These are phyloP conservation scores for Nevesoporus exiguus DNA, from an alignment of 768 basidiomycete species.

Conservation along the genomic window DNA sequence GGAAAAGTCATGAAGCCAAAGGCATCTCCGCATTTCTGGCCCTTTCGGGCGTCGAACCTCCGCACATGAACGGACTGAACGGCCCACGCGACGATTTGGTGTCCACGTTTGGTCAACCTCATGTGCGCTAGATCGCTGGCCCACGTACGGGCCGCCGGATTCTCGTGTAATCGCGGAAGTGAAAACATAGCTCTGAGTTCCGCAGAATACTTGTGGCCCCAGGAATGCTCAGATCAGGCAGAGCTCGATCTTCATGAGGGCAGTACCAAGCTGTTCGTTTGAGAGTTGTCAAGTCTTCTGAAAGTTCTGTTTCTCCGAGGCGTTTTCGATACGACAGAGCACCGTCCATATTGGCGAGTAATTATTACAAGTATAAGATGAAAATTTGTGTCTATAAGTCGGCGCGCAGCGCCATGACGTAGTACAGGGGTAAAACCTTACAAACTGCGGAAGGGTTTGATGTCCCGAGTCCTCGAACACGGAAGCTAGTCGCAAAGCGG, in stretches of 20 bases:
- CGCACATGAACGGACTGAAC: conserved; percentile 29
- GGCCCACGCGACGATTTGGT: conserved; percentile 18
- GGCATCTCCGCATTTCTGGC: conserved; percentile 28
- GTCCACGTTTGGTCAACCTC: conserved; percentile 15
- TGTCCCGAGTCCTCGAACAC: conserved; percentile 8
- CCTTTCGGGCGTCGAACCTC: conserved; percentile 28
- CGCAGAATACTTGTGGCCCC: background rate
- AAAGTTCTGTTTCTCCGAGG: background rate
- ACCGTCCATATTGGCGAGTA: conserved; percentile 3
- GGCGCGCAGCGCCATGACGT: conserved; percentile 19
- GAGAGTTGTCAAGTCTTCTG: background rate
- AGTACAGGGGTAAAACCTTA: conserved; percentile 9
- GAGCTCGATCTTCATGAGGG: background rate
- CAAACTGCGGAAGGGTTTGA: conserved; percentile 6
- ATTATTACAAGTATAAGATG: background rate
- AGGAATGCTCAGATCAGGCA: conserved; percentile 6
- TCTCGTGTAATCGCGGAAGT: conserved; percentile 31
- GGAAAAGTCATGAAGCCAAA: conserved; percentile 15
- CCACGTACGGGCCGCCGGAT: conserved; percentile 11
- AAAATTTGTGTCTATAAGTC: conserved; percentile 3
- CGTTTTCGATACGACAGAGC: background rate
- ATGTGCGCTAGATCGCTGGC: conserved; percentile 23
- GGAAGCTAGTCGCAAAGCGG: conserved; percentile 4
- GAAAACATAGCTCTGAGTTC: conserved; percentile 6
- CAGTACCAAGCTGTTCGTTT: background rate